A percentile compares a stretch with the other conserved stretches of the same genome.
Evolutionary conservation across 2,329 filamentous ascomycete species (phyloP).

Genomic region (Xylaria sp.): DNA sequence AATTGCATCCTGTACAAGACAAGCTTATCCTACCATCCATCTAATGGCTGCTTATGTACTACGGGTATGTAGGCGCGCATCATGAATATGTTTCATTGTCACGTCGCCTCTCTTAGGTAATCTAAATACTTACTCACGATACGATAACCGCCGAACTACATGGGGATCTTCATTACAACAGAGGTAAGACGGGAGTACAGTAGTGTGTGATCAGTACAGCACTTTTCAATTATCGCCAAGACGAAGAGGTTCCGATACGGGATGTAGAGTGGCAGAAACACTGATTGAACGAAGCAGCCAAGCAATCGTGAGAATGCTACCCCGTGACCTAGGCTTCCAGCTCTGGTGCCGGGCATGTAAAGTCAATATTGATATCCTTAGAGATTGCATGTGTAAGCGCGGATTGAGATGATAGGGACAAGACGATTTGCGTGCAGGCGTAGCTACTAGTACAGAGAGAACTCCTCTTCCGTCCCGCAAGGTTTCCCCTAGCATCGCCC

Average conservation of each 20-base stretch:
- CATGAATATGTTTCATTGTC: neutral
- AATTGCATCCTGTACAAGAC: too few species aligned
- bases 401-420: too few species aligned
- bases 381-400: neutral
- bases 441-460: too few species aligned
- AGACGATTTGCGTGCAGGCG: too few species aligned
- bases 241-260: neutral
- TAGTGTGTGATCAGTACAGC: neutral
- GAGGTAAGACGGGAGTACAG: neutral
- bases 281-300: constrained; percentile 1
- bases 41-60: too few species aligned
- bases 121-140: neutral
- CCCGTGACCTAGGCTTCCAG: neutral
- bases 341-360: neutral
- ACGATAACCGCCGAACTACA: neutral
- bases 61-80: too few species aligned
- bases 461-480: too few species aligned
- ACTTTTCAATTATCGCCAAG: neutral
- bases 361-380: neutral
- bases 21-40: too few species aligned
- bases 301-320: neutral
- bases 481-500: too few species aligned
- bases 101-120: neutral
- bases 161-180: neutral
- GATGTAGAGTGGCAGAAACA: neutral